Percentiles rank a stretch among this genome's conserved stretches.
These are phyloP conservation scores for Chenopodium formosanum DNA, from an alignment of 148 eudicot genomes.

Conservation along the genomic window DNA sequence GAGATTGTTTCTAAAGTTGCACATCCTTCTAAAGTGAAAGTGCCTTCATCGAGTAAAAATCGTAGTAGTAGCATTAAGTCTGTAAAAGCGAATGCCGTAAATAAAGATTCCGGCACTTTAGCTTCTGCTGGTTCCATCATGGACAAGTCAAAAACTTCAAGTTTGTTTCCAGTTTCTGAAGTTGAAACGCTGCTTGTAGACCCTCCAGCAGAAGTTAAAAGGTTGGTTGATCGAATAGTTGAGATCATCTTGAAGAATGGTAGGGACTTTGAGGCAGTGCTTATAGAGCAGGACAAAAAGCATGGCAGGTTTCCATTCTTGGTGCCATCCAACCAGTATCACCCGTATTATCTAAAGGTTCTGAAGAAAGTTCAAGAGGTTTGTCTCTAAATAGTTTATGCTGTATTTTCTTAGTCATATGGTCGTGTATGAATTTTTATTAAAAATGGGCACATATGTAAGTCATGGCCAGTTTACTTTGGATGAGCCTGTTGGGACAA, in stretches of 20 bases:
- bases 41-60: slow-evolving; percentile 37
- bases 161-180: slow-evolving; percentile 36
- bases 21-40: slow-evolving; percentile 46
- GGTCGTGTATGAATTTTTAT: background rate
- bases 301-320: slow-evolving; percentile 81
- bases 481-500: background rate
- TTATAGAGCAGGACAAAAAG: slow-evolving; percentile 77
- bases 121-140: slow-evolving; percentile 1
- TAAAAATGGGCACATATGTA: background rate
- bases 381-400: slow-evolving; percentile 6
- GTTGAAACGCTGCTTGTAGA: slow-evolving; percentile 51
- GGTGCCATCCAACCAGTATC: slow-evolving; percentile 66
- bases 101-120: slow-evolving; percentile 25
- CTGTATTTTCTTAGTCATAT: background rate
- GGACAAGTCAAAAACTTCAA: slow-evolving; percentile 25
- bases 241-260: slow-evolving; percentile 86
- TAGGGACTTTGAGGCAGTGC: slow-evolving; percentile 79
- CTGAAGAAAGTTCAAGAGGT: slow-evolving; percentile 85
- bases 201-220: slow-evolving; percentile 81
- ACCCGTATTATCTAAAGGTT: slow-evolving; percentile 66
- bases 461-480: background rate
- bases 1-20: slow-evolving; percentile 35
- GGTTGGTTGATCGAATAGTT: slow-evolving; percentile 70
- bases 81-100: slow-evolving; percentile 35
- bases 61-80: slow-evolving; percentile 36